Base-by-base conservation (phyloP, 2,329 filamentous ascomycete genomes). In the Stagonosporopsis tanaceti region DNA sequence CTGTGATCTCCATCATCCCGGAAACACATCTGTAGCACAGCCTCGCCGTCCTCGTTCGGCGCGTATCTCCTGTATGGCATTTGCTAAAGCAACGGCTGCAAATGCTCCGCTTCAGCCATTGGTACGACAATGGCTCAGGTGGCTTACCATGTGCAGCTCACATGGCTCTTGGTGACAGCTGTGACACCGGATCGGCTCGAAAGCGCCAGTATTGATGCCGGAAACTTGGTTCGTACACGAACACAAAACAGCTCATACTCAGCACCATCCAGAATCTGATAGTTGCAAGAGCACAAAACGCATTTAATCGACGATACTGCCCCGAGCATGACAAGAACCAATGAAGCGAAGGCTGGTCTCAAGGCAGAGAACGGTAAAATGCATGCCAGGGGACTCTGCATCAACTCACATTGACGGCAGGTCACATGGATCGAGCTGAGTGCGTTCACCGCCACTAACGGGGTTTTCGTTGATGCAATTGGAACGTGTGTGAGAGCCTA, bases 151-250 rank as follows among this genome's bases (percentile, higher is more conserved):
- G 65, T 64, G 66, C 56, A 58, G 40, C 50, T 64, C 64, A 67
- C 69, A 72, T 74, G 71, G 69, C 61, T 64, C 63, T 47, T 50
- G 63, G 62, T 75, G 71, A 74, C 67, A 74, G 68, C 53, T 62
- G 67, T 70, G 65, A 68, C 65, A 64, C 63, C 65, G 67, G 70
- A 67, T 67, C 67, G 67, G 66, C 62, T 67, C 65, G 67, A 64
- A 57, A 47, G 55, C 38, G 48, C 55, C 53, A 53, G 44, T 50
- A 25, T 42, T 55, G 54, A 52, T 50, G 50, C 61, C 64, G 46
- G 61, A 59, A 60, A 58, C 64, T 65, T 64, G 53, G 60, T 48
- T 52, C 62, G 58, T 53, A 64, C 59, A 39, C 22, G 15, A 38
- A 24, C 30, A 40, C 37, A 44, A 41, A 25, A 17, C 39, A 45